Evolutionary conservation across 1,284 basidiomycete species (phyloP), one percentile per base, ranked within the genome.

Genomic region (Mycosarcoma mackinlayi): DNA sequence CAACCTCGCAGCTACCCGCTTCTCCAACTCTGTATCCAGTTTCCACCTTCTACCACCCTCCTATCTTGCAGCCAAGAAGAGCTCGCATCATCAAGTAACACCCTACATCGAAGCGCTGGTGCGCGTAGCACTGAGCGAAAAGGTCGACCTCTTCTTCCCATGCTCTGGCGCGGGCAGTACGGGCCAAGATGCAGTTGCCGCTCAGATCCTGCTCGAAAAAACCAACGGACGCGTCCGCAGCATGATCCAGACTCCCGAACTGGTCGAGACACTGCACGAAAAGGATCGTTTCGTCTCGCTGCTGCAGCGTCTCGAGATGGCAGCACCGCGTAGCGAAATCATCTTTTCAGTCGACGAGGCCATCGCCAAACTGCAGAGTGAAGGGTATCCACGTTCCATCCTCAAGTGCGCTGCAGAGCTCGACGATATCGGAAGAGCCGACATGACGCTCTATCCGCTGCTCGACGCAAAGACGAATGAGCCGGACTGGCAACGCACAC

Each of bases 401-500:
- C 67, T 84, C 62, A 84, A 83, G 49, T 83, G 81, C 62, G 82
- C 83, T 51, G 63, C 67, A n/a, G 83, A 80, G 16, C 52, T 84
- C 25, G 83, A 84, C 57, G 83, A 84, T 55, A 77, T 76, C 30
- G 81, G 84, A 39, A 56, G 84, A 18, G 80, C 82, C 19, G 84
- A 85, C 53, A 80, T 85, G 77, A 85, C 84, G 6, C 69, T 81
- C n/a, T 84, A 79, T 46, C 84, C 84, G 1, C 62, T 84, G 13
- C 40, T 56, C 13, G 38, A 51, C 9, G 10, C 51, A 4, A 24
- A 13, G 5, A 57, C 60, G 5, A 9, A 48, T 9, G 18, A 58
- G 16, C 42, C 60, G 11, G 73, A 78, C 24, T 78, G 73, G 74
- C 18, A 45, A 6, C 25, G 18, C 10, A 78, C 76, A 3, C 61